A percentile compares a stretch with the other conserved stretches of the same genome.
phyloP scores from a whole-genome alignment of 2,329 filamentous ascomycete genomes.

The Metarhizium robertsii region DNA sequence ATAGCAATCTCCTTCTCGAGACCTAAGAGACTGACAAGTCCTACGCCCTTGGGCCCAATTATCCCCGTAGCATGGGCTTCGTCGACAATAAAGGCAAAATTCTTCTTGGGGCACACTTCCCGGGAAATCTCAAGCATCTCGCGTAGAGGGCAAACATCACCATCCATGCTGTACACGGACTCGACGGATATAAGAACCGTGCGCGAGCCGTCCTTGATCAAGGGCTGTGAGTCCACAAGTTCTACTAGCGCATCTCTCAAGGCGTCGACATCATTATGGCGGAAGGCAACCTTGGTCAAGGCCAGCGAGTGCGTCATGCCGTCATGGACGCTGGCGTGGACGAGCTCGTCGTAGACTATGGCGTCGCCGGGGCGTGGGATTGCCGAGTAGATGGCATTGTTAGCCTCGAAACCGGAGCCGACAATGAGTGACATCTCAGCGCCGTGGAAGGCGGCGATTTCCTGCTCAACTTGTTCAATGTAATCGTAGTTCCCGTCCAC shows the following conservation, averaged over 20 bases:
- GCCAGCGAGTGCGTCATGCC: constrained; percentile 52
- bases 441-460: constrained; percentile 47
- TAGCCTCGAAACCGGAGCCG: constrained; percentile 48
- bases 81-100: constrained; percentile 43
- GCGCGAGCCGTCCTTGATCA: constrained; percentile 16
- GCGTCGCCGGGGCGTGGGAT: constrained; percentile 43
- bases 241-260: constrained; percentile 26
- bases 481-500: constrained; percentile 56
- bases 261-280: constrained; percentile 31
- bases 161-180: constrained; percentile 38
- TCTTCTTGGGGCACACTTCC: constrained; percentile 23
- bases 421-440: constrained; percentile 49
- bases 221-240: constrained; percentile 19
- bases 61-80: constrained; percentile 37
- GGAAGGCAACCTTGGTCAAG: constrained; percentile 30
- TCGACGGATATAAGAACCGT: constrained; percentile 32
- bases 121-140: constrained; percentile 26
- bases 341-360: constrained; percentile 55
- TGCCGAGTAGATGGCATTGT: constrained; percentile 38
- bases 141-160: constrained; percentile 29
- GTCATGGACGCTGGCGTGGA: constrained; percentile 58
- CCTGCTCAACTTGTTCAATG: constrained; percentile 40
- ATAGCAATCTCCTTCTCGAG: constrained; percentile 40
- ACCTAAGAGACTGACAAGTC: constrained; percentile 38
- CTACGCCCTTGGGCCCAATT: constrained; percentile 37